Evolutionary conservation across 176 grass and related monocot species (phyloP).

Genomic region (Oryza longistaminata): DNA sequence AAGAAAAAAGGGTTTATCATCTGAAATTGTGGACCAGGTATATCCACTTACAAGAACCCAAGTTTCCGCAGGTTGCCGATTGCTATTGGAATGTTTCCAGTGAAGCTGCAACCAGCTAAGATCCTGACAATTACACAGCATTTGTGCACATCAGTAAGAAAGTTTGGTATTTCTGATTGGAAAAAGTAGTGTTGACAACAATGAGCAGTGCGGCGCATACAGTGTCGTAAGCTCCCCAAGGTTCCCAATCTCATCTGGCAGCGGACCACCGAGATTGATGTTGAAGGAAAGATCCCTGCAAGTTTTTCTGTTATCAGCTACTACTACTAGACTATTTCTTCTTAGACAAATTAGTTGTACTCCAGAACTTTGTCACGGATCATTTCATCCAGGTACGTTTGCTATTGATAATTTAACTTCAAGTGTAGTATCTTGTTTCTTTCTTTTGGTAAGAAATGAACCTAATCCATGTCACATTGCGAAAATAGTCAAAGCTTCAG

Average conservation of each 20-base stretch:
- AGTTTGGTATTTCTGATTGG: background rate
- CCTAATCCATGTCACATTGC: conserved; percentile 14
- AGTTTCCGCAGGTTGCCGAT: conserved; percentile 41
- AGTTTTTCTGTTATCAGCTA: background rate
- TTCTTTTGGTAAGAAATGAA: background rate
- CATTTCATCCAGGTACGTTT: background rate
- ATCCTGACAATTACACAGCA: conserved; percentile 30
- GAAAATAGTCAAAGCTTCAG: background rate
- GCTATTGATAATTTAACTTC: background rate
- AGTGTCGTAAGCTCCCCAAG: conserved; percentile 29
- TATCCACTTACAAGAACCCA: conserved; percentile 44
- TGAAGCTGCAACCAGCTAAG: conserved; percentile 50
- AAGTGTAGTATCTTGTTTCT: background rate
- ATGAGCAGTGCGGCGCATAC: conserved; percentile 21
- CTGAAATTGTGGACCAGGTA: background rate
- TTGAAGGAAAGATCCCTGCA: conserved; percentile 66
- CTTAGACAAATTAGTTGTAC: background rate
- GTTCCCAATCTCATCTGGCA: conserved; percentile 46
- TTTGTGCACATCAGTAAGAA: background rate
- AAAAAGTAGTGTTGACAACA: background rate
- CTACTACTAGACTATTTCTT: background rate
- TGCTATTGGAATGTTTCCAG: conserved; percentile 42
- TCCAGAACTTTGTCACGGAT: background rate
- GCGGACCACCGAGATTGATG: conserved; percentile 24
- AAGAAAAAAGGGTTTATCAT: background rate